Evolutionary conservation across 352 stramenopile genomes (phyloP), one percentile per base, ranked within the genome.

Genomic region (Globisporangium middletonii): DNA sequence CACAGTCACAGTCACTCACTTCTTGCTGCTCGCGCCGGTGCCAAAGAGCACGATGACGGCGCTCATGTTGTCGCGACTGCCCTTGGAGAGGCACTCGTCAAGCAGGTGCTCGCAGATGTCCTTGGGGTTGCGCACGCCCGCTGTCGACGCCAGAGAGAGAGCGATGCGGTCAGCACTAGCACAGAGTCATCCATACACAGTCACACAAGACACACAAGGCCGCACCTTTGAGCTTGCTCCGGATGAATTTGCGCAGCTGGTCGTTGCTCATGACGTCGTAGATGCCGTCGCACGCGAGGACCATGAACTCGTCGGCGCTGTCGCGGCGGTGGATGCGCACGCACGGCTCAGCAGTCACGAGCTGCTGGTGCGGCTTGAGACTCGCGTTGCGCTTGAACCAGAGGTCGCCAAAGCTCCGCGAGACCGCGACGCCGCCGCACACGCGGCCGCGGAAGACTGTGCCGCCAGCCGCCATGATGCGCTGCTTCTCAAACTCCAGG

Each of bases 181-280:
- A n/a, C 46, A 51, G 26, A 13, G 18, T 15, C 27, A 38, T 33
- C 23, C 23, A 19, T n/a, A 52, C 13, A 37, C 47, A 52, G 18
- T 8, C 26, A 48, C n/a, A 28, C 13, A 55, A 1, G 1, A 28
- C 23, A 2, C 7, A 23, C 7, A 37, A 3, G 12, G 7, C 63
- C 60, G 48, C 43, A 67, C 59, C 75, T 57, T 88, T 88, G 51
- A 92, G 68, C 64, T 92, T 90, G 62, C 64, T 65, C 6, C 82
- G 79, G 26, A 97, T 86, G 56, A 97, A 97, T 64, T 95, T 90
- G 48, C 92, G 83, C 53, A 94, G 72, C 71, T 98, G 88, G 67
- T 98, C 86, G 67, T 97, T 96, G 63, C 75, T 93, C 86, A 98
- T 97, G 35, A 98, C 93, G 60, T 98, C 93, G 71, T 91, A 98